These are phyloP conservation scores for Pilobolus umbonatus DNA, from an alignment of 192 early-diverging fungal genomes.

Conservation along the genomic window DNA sequence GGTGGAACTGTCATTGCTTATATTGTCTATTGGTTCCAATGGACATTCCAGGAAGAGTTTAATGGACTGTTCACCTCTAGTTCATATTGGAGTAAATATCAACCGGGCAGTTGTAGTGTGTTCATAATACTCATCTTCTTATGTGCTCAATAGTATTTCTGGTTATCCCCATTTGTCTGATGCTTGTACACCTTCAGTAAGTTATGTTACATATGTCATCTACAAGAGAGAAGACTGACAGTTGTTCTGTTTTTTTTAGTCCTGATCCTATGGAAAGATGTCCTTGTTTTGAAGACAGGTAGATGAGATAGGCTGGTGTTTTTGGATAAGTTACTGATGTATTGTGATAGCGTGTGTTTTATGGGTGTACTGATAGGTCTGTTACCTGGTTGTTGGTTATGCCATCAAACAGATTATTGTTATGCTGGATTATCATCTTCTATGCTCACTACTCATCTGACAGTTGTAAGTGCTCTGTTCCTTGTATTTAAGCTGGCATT, in stretches of 20 bases:
- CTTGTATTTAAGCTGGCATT: conserved; percentile 14
- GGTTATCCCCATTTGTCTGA: conserved; percentile 25
- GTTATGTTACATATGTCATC: neutral
- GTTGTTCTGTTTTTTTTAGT: conserved; percentile 13
- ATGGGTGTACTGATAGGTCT: conserved; percentile 59
- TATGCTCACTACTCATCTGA: neutral
- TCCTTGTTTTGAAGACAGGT: conserved; percentile 71
- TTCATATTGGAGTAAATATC: conserved; percentile 36
- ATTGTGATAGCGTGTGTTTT: conserved; percentile 47
- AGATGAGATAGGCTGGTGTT: neutral
- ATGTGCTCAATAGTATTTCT: conserved; percentile 30
- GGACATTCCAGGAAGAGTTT: conserved; percentile 40
- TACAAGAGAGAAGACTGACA: neutral
- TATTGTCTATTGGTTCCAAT: conserved; percentile 52
- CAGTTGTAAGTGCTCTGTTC: neutral
- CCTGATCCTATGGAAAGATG: conserved; percentile 69
- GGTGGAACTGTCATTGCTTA: conserved; percentile 68
- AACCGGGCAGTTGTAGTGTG: neutral
- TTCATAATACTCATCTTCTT: conserved; percentile 23
- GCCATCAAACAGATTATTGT: conserved; percentile 15
- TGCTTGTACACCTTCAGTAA: conserved; percentile 33
- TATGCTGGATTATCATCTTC: neutral
- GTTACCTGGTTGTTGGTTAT: conserved; percentile 52
- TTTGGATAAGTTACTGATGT: neutral
- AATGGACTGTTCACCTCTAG: conserved; percentile 30